Conservation (phyloP, 768 basidiomycete species). For the Hydnomerulius pinastri region DNA sequence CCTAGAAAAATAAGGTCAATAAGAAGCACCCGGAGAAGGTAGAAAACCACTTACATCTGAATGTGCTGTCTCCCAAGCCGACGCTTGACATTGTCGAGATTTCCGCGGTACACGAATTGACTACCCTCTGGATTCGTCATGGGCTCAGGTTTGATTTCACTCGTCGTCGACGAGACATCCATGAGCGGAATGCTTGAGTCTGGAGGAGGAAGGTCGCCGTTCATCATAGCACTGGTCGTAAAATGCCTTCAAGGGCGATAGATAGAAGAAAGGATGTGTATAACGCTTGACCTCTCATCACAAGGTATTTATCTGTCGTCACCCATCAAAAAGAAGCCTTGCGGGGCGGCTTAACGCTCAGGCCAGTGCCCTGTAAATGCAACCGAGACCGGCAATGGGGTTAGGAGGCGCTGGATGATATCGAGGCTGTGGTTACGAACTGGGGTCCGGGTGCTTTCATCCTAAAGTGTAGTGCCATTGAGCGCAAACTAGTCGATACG, state of each 20-base stretch:
- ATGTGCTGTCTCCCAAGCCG: conserved; percentile 22
- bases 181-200: neutral
- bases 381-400: no score
- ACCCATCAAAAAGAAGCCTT: no score
- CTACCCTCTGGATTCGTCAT: neutral
- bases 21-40: neutral
- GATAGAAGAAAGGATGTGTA: neutral
- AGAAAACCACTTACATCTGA: conserved; percentile 14
- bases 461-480: no score
- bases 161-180: neutral
- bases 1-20: conserved; percentile 9
- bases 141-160: no score
- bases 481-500: no score
- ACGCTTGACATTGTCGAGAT: conserved; percentile 20
- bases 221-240: conserved; percentile 1
- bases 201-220: neutral
- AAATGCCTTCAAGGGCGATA: neutral
- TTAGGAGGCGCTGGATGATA: no score
- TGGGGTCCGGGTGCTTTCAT: no score
- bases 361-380: no score
- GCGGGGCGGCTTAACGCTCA: no score
- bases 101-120: conserved; percentile 15
- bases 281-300: no score
- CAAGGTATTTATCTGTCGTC: no score
- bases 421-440: no score